These are phyloP conservation scores for Artemisia annua DNA, from an alignment of 129 eudicot species.

Conservation along the genomic window DNA sequence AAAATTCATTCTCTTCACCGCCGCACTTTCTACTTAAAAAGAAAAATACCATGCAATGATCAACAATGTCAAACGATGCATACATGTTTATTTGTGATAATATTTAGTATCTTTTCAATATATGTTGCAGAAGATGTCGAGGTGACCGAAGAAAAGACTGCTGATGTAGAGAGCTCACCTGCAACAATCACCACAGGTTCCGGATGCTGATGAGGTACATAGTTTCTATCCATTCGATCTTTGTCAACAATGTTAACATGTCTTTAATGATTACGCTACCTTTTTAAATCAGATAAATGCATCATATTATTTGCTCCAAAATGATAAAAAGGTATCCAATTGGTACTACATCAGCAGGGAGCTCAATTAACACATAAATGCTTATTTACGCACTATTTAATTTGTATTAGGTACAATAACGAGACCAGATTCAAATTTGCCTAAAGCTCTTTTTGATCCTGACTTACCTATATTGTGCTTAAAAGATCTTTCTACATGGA, in stretches of 20 bases:
- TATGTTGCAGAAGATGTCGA: constrained; percentile 26
- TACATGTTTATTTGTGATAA: neutral
- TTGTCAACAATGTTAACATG: constrained; percentile 2
- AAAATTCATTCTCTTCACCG: no score
- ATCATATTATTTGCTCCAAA: neutral
- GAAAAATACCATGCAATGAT: no score
- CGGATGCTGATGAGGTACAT: constrained; percentile 18
- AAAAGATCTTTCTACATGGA: no score
- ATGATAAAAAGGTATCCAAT: neutral
- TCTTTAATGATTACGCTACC: neutral
- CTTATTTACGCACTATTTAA: no score
- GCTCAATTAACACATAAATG: no score
- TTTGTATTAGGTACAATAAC: no score
- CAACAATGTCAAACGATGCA: no score
- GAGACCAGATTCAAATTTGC: no score
- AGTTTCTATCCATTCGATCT: neutral
- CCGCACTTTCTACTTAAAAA: no score
- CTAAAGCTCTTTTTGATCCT: no score
- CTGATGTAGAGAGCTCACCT: constrained; percentile 4
- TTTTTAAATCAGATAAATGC: constrained; percentile 3
- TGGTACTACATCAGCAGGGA: neutral
- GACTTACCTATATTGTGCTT: no score
- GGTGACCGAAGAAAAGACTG: no score
- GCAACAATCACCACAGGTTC: constrained; percentile 20
- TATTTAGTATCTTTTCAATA: neutral